Evolutionary conservation across 352 stramenopile species (phyloP).

Genomic region (Hyaloperonospora arabidopsidis): DNA sequence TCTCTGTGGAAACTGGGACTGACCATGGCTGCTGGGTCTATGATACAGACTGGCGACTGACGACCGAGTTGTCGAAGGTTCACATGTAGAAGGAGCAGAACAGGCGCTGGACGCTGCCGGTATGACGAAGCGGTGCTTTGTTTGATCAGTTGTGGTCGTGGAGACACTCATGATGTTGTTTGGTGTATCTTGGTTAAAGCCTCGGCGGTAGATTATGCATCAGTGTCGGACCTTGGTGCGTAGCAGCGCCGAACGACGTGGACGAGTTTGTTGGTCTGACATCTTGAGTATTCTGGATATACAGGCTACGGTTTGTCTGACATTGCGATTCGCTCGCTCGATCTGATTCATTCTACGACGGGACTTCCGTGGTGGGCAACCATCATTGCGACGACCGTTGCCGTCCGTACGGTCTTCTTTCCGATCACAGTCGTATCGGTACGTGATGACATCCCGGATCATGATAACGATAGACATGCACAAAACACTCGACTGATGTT

Average conservation of each 20-base stretch:
- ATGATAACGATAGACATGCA: background rate
- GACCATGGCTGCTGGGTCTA: background rate
- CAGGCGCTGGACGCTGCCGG: conserved; percentile 40
- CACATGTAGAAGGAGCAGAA: conserved; percentile 36
- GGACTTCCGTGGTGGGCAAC: conserved; percentile 85
- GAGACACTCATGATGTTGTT: conserved; percentile 9
- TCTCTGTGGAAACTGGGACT: conserved; percentile 4
- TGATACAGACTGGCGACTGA: conserved; percentile 30
- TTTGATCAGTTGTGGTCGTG: conserved; percentile 1
- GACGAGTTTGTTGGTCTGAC: conserved; percentile 3
- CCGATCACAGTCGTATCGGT: conserved; percentile 77
- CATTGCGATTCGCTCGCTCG: conserved; percentile 63
- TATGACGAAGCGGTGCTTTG: conserved; percentile 7
- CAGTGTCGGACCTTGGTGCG: conserved; percentile 47
- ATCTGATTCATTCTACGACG: conserved; percentile 68
- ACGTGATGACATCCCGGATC: conserved; percentile 8
- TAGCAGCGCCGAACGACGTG: background rate
- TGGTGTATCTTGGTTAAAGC: conserved; percentile 16
- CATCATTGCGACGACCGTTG: conserved; percentile 75
- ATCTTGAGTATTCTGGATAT: background rate
- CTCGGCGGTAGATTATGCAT: conserved; percentile 39
- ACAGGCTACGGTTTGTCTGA: conserved; percentile 60
- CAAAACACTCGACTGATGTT: background rate
- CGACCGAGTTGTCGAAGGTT: conserved; percentile 39
- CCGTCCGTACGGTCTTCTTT: conserved; percentile 61